Evolutionary conservation across 768 basidiomycete species (phyloP), one percentile per base, ranked within the genome.

Genomic region (Pisolithus albus): DNA sequence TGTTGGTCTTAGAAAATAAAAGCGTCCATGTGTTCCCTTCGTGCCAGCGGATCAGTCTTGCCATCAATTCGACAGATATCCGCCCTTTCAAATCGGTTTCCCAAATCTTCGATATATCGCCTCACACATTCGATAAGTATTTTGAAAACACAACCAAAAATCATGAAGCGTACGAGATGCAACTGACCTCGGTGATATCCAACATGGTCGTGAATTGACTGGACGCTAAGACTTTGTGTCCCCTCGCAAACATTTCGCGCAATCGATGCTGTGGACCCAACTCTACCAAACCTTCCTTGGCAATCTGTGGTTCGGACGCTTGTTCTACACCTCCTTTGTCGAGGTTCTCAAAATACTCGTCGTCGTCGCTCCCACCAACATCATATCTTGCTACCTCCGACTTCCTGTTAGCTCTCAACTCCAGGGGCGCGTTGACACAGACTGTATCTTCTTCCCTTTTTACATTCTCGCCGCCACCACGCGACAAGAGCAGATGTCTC

Each of bases 201-300:
- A 98, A 72, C 92, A 97, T 92, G 4, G 86, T 92, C 43, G 88
- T 93, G 69, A 99, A 98, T 69, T 99, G 95, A 52, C 88, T 90
- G 68, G 88, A 89, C 11, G 88, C 61, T n/a, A 93, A 69, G 0
- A 91, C 88, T 63, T 92, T 95, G 68, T 95, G 93, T 8, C 77
- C 80, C 3, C 84, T 72, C 37, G 71, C 73, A 68, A 98, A 91
- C 26, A 99, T 70, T 51, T 84, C 92, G 30, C 81, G 80, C 32
- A 74, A 60, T 28, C 75, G 78, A 65, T 82, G 76, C 49, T 84
- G 81, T 58, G 71, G 69, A 7, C 79, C 86, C 26, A 83, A 62
- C 51, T 78, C 75, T 40, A 72, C 72, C 15, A 78, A 71, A 32
- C 81, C 79, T 37, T 75, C 73, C 41, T 75, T 70, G 19, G 71